Percentiles rank a stretch among this genome's conserved stretches.
phyloP scores from a whole-genome alignment of 2,329 filamentous ascomycete species.

The Xylariaceae sp. region DNA sequence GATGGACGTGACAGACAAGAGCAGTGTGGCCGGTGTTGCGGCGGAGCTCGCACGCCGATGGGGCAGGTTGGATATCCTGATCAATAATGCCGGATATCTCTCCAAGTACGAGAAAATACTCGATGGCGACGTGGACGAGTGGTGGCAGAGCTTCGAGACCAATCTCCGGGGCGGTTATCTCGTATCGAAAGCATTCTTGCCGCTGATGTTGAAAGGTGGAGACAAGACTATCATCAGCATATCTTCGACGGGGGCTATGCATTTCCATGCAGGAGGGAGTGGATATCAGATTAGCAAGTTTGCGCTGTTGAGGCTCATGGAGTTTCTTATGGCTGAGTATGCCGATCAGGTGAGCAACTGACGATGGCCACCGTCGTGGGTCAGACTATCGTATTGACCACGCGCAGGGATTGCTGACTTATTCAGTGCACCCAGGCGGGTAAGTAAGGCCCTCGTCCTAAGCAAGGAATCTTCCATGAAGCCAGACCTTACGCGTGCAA shows the following conservation, averaged over 20 bases:
- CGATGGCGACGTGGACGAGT: constrained; percentile 37
- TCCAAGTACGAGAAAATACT: constrained; percentile 30
- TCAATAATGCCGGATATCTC: constrained; percentile 42
- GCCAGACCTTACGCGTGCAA: neutral
- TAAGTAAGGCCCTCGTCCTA: constrained; percentile 1
- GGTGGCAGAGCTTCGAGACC: constrained; percentile 43
- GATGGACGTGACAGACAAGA: constrained; percentile 32
- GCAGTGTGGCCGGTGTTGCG: constrained; percentile 28
- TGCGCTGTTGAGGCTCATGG: constrained; percentile 43
- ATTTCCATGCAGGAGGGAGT: constrained; percentile 30
- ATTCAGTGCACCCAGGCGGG: constrained; percentile 17
- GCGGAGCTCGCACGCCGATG: constrained; percentile 21
- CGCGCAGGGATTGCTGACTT: constrained; percentile 14
- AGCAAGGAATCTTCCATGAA: too few relatives aligned
- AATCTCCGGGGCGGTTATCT: constrained; percentile 48
- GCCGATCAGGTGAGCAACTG: constrained; percentile 33
- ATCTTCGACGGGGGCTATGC: constrained; percentile 37
- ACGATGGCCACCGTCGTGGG: constrained; percentile 31
- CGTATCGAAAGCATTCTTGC: constrained; percentile 43
- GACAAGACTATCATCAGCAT: constrained; percentile 44
- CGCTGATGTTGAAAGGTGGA: constrained; percentile 33
- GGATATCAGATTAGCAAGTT: constrained; percentile 46
- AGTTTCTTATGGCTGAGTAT: constrained; percentile 44
- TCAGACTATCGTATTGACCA: constrained; percentile 18
- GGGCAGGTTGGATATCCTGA: constrained; percentile 35